These are phyloP conservation scores for Protomyces lactucae-debilis DNA, from an alignment of 1,139 yeast species.

Conservation along the genomic window DNA sequence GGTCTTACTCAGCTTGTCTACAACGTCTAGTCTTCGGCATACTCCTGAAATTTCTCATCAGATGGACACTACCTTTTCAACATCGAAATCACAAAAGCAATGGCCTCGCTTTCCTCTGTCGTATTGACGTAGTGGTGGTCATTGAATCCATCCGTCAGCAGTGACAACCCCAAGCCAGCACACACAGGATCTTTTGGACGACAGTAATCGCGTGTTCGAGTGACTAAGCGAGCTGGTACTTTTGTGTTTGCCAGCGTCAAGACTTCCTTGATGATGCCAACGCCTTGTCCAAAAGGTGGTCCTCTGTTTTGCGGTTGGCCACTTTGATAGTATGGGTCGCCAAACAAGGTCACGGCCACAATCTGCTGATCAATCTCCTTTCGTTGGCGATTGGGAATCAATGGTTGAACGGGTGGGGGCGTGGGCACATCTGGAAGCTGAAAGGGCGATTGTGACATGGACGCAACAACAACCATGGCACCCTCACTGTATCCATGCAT, in stretches of 20 bases:
- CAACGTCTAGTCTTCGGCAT: too few species aligned
- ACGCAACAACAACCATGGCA: slow-evolving; percentile 16
- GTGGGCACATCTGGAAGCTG: neutral
- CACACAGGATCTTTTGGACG: slow-evolving; percentile 14
- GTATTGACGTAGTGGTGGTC: slow-evolving; percentile 8
- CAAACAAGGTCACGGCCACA: neutral
- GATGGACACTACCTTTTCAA: neutral
- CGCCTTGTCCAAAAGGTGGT: slow-evolving; percentile 7
- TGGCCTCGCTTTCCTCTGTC: slow-evolving; percentile 6
- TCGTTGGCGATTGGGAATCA: neutral
- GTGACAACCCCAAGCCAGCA: neutral
- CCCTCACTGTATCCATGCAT: slow-evolving; percentile 17
- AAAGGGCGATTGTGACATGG: neutral
- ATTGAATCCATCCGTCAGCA: slow-evolving; percentile 3
- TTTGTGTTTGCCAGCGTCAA: neutral
- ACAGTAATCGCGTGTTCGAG: slow-evolving; percentile 13
- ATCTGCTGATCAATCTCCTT: neutral
- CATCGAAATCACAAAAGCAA: neutral
- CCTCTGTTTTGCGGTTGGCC: slow-evolving; percentile 12
- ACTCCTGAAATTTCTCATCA: too few species aligned
- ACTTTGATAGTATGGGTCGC: slow-evolving; percentile 5
- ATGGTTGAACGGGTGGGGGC: neutral
- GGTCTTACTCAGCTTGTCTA: too few species aligned
- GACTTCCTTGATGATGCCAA: slow-evolving; percentile 7
- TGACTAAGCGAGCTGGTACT: neutral